Evolutionary conservation across 2,329 filamentous ascomycete genomes (phyloP).

Genomic region (Fusarium buharicum): DNA sequence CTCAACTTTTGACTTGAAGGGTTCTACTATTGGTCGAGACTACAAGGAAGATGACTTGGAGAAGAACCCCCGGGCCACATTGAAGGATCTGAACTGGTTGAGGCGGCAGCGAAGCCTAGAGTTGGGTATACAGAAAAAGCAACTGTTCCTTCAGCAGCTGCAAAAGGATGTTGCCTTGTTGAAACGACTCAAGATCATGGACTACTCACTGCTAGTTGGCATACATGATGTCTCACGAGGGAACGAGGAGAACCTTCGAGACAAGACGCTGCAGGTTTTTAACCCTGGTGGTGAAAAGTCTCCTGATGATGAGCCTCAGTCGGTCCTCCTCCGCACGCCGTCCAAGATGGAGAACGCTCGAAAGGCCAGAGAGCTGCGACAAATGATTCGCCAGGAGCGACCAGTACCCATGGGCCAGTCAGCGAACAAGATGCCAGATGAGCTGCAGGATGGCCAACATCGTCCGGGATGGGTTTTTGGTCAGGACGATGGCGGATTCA

Average conservation of each 20-base stretch:
- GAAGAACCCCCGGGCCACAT: conserved; percentile 87
- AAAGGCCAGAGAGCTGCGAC: conserved; percentile 88
- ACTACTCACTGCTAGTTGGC: conserved; percentile 94
- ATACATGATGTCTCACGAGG: conserved; percentile 91
- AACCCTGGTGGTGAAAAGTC: conserved; percentile 79
- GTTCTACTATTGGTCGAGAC: conserved; percentile 92
- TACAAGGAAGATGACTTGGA: conserved; percentile 88
- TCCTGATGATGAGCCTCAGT: conserved; percentile 68
- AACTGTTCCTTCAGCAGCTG: conserved; percentile 88
- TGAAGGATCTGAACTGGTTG: conserved; percentile 98
- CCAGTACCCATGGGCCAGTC: conserved; percentile 92
- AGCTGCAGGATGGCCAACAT: conserved; percentile 78
- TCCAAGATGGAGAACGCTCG: conserved; percentile 92
- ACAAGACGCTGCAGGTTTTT: conserved; percentile 92
- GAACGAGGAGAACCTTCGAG: conserved; percentile 92
- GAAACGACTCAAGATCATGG: conserved; percentile 94
- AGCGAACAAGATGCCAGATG: conserved; percentile 87
- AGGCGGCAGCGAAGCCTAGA: conserved; percentile 86
- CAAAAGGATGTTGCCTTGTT: conserved; percentile 86
- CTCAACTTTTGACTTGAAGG: conserved; percentile 95
- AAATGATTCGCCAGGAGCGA: conserved; percentile 92
- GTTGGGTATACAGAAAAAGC: conserved; percentile 88
- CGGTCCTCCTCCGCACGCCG: conserved; percentile 83
- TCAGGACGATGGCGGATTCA: conserved; percentile 90
- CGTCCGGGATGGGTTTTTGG: conserved; percentile 85